These are phyloP conservation scores for Dactylellina haptotyla DNA, from an alignment of 2,329 filamentous ascomycete genomes.

Conservation along the genomic window DNA sequence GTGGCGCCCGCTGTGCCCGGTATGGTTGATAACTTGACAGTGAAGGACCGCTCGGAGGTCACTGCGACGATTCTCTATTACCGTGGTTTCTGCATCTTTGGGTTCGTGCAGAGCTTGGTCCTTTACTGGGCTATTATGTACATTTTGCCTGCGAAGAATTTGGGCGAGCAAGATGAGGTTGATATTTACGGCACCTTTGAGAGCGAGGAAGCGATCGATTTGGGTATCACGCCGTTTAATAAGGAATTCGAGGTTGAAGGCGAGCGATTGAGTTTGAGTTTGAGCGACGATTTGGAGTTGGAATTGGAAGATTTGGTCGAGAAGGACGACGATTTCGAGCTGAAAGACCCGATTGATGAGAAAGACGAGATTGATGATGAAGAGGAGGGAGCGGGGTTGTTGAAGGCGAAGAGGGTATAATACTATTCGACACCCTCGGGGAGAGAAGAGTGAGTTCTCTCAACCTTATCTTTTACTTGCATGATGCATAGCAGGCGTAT, in stretches of 20 bases:
- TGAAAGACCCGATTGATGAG: not conserved
- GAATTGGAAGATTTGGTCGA: constrained; percentile 36
- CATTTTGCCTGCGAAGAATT: constrained; percentile 30
- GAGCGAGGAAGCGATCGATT: constrained; percentile 49
- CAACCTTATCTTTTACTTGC: not conserved
- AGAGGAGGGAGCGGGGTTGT: constrained; percentile 27
- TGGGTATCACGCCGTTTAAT: constrained; percentile 51
- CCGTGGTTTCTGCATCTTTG: constrained; percentile 49
- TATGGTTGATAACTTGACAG: constrained; percentile 40
- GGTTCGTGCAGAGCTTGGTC: constrained; percentile 47
- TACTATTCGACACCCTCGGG: not conserved
- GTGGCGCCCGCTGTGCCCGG: constrained; percentile 46
- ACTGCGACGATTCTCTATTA: constrained; percentile 45
- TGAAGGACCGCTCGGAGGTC: constrained; percentile 45
- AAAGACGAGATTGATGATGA: constrained; percentile 17
- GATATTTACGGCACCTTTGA: constrained; percentile 50
- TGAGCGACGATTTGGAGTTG: constrained; percentile 26
- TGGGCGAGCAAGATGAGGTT: constrained; percentile 49
- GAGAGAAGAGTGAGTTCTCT: not conserved
- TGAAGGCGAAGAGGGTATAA: constrained; percentile 35
- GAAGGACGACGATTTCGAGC: constrained; percentile 17
- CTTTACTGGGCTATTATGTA: constrained; percentile 45
- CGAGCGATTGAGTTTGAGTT: constrained; percentile 22
- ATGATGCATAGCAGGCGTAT: not conserved
- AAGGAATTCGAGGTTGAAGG: constrained; percentile 52